A percentile compares a stretch with the other conserved stretches of the same genome.
Evolutionary conservation across 495 filamentous ascomycete species (phyloP).

Genomic region (Margaritispora aquatica): DNA sequence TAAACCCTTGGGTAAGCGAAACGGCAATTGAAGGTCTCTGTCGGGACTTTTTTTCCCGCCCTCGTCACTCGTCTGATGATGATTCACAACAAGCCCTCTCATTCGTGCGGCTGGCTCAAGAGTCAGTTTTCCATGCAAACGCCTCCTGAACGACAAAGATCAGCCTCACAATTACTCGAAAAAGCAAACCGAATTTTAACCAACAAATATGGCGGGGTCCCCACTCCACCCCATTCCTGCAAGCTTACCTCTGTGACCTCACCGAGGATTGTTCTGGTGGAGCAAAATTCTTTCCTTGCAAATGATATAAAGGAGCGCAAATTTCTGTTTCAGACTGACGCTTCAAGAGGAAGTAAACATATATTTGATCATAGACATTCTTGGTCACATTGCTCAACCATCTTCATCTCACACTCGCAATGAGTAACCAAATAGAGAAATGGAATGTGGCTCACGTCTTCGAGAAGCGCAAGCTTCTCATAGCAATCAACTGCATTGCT

Average conservation of each 20-base stretch:
- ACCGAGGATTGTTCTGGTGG: not conserved
- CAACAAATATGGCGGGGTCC: not conserved
- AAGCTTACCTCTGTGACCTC: not conserved
- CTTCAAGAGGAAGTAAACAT: too few species aligned
- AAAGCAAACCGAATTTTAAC: not conserved
- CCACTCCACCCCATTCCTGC: not conserved
- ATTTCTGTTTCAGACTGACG: too few species aligned
- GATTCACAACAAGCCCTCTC: not conserved
- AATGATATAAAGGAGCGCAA: too few species aligned
- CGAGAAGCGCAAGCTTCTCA: conserved; percentile 57
- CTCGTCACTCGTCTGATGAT: not conserved
- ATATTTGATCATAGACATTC: too few species aligned
- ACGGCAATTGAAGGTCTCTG: not conserved
- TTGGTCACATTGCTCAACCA: not conserved
- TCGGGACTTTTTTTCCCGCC: not conserved
- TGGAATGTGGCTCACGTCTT: conserved; percentile 45
- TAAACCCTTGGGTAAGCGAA: not conserved
- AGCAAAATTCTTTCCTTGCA: not conserved
- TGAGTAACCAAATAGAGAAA: conserved; percentile 9
- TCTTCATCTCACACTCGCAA: not conserved
- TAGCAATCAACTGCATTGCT: conserved; percentile 59
- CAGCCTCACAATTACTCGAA: conserved; percentile 6
- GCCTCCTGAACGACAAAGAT: not conserved
- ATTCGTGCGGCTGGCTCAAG: not conserved
- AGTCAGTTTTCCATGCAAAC: not conserved